These are phyloP conservation scores for Magnolia changhungtana DNA, from an alignment of 164 flowering plant species.

Conservation along the genomic window DNA sequence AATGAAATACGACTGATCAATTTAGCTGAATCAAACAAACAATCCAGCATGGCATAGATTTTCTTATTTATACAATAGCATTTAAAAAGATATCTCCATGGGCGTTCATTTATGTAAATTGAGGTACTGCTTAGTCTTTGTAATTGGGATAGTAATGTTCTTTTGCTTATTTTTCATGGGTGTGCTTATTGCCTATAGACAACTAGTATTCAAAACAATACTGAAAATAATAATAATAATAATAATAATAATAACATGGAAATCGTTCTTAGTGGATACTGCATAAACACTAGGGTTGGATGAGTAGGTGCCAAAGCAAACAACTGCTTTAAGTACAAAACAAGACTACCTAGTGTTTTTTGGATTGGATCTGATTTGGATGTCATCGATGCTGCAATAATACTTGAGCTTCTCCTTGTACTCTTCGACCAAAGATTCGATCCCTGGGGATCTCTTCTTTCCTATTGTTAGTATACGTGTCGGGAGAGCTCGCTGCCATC, in stretches of 20 bases:
- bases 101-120: too few species aligned
- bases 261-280: too few species aligned
- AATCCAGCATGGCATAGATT: too few species aligned
- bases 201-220: not conserved
- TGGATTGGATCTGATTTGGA: conserved; percentile 75
- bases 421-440: conserved; percentile 71
- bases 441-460: conserved; percentile 65
- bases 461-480: conserved; percentile 68
- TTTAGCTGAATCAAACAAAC: not conserved
- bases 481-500: conserved; percentile 68
- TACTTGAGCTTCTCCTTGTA: conserved; percentile 59
- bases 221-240: too few species aligned
- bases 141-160: not conserved
- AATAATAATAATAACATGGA: too few species aligned
- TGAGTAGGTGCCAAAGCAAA: not conserved
- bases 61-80: too few species aligned
- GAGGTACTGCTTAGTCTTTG: not conserved
- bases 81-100: too few species aligned
- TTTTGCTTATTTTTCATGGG: not conserved
- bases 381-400: conserved; percentile 61
- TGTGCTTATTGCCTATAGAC: not conserved
- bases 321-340: not conserved
- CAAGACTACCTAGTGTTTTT: conserved; percentile 64
- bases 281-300: not conserved
- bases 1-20: not conserved